Conservation (phyloP, 1,139 yeast genomes). For the Sugiyamaella japonica region DNA sequence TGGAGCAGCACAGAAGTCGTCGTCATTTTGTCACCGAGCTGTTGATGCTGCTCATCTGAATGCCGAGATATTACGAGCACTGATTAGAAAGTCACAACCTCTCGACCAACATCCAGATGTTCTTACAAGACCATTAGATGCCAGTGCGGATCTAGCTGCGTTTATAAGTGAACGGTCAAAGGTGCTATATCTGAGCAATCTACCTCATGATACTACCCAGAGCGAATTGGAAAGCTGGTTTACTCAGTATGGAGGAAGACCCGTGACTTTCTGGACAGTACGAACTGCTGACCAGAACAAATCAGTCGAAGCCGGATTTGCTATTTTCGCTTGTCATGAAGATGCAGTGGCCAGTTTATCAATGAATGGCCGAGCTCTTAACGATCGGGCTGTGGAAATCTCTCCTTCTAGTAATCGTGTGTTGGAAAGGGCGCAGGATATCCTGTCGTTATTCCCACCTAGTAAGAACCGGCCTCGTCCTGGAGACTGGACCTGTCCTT, state of each 20-base stretch:
- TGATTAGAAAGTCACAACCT: constrained; percentile 58
- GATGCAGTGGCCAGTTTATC: constrained; percentile 77
- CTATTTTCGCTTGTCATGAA: constrained; percentile 79
- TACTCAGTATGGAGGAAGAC: constrained; percentile 80
- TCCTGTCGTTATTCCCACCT: constrained; percentile 81
- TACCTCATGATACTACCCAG: constrained; percentile 86
- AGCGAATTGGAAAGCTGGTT: constrained; percentile 91
- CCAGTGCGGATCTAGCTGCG: constrained; percentile 64
- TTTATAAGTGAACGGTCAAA: constrained; percentile 74
- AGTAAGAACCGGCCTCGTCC: constrained; percentile 91
- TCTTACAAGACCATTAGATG: constrained; percentile 71
- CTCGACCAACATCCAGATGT: constrained; percentile 55
- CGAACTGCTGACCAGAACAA: constrained; percentile 55
- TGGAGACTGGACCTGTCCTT: constrained; percentile 97
- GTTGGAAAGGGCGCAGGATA: constrained; percentile 76
- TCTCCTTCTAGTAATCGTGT: constrained; percentile 82
- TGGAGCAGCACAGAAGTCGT: constrained; percentile 24
- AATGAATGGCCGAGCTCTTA: constrained; percentile 76
- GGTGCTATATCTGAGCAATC: constrained; percentile 72
- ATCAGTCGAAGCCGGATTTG: constrained; percentile 70
- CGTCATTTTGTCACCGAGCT: constrained; percentile 19
- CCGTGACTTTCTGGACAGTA: constrained; percentile 87
- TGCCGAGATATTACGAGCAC: constrained; percentile 50
- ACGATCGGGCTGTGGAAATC: constrained; percentile 76
- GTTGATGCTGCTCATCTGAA: constrained; percentile 45